These are phyloP conservation scores for Candida pseudoviswanathii DNA, from an alignment of 1,139 yeast species.

Conservation along the genomic window DNA sequence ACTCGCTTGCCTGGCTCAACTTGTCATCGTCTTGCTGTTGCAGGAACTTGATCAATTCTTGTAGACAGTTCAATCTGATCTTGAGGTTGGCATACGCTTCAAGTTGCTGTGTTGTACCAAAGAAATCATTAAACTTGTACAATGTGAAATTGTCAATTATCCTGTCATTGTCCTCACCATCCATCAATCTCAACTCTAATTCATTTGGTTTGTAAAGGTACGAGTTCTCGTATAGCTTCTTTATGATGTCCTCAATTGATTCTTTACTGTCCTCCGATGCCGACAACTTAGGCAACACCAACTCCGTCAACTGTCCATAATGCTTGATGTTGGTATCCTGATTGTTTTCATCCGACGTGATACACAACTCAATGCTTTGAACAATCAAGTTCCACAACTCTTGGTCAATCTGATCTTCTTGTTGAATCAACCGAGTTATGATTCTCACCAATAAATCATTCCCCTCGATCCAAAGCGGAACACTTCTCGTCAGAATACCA, in stretches of 20 bases:
- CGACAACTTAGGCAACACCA: slow-evolving; percentile 43
- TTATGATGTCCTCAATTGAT: slow-evolving; percentile 45
- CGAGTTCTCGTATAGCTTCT: slow-evolving; percentile 34
- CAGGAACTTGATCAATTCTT: slow-evolving; percentile 33
- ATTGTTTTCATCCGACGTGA: slow-evolving; percentile 31
- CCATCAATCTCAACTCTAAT: slow-evolving; percentile 24
- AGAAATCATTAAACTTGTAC: slow-evolving; percentile 29
- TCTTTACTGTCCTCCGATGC: slow-evolving; percentile 19
- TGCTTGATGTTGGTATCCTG: slow-evolving; percentile 53
- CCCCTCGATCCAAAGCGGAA: slow-evolving; percentile 49
- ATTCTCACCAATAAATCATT: slow-evolving; percentile 32
- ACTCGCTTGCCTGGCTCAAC: slow-evolving; percentile 23
- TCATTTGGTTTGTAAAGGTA: slow-evolving; percentile 38
- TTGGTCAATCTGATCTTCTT: slow-evolving; percentile 17
- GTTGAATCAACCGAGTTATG: slow-evolving; percentile 21
- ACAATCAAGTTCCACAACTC: slow-evolving; percentile 52
- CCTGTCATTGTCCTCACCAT: slow-evolving; percentile 7
- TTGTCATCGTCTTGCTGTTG: slow-evolving; percentile 9
- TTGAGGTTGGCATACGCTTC: slow-evolving; percentile 23
- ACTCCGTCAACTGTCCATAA: slow-evolving; percentile 43
- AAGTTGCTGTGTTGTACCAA: slow-evolving; percentile 37
- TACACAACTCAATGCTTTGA: slow-evolving; percentile 43
- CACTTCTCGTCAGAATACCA: slow-evolving; percentile 30
- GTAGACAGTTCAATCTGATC: slow-evolving; percentile 35
- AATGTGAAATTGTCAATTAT: slow-evolving; percentile 21